Percentiles rank a stretch among this genome's conserved stretches.
Conservation (phyloP, 2,329 filamentous ascomycete genomes). For the Stachybotrys chartarum region DNA sequence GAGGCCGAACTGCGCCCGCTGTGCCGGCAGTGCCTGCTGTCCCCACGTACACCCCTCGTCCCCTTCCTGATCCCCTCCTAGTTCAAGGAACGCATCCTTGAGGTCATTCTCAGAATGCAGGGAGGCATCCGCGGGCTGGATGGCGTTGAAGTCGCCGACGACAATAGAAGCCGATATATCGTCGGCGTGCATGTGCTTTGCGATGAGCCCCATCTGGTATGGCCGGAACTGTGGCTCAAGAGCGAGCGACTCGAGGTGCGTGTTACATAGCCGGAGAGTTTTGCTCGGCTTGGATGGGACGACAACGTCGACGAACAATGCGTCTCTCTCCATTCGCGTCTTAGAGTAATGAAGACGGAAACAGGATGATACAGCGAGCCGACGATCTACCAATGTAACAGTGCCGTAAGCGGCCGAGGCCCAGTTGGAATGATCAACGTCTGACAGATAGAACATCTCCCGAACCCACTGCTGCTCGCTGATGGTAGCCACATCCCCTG, state of each 20-base stretch:
- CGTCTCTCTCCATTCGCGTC: conserved; percentile 45
- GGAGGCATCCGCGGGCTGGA: conserved; percentile 43
- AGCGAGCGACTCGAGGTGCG: conserved; percentile 48
- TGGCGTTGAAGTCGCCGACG: conserved; percentile 52
- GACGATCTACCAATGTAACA: conserved; percentile 40
- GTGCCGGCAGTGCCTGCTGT: conserved; percentile 36
- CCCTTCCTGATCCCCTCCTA: conserved; percentile 41
- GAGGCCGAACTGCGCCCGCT: conserved; percentile 37
- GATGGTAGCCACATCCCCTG: conserved; percentile 36
- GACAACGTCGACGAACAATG: conserved; percentile 41
- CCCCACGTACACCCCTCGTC: conserved; percentile 51
- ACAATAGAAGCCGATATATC: conserved; percentile 33
- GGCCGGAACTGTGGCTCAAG: conserved; percentile 40
- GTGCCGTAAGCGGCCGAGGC: conserved; percentile 42
- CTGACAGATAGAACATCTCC: conserved; percentile 39
- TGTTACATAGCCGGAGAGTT: conserved; percentile 44
- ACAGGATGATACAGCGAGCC: conserved; percentile 31
- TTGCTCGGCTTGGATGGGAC: conserved; percentile 15
- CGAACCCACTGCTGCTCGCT: conserved; percentile 37
- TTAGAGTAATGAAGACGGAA: conserved; percentile 44
- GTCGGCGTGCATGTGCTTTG: conserved; percentile 30
- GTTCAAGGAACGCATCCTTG: conserved; percentile 43
- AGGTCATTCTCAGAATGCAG: conserved; percentile 40
- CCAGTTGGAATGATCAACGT: conserved; percentile 36
- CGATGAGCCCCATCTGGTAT: conserved; percentile 36